phyloP scores from a whole-genome alignment of 352 stramenopile species.

The Phytophthora pistaciae region DNA sequence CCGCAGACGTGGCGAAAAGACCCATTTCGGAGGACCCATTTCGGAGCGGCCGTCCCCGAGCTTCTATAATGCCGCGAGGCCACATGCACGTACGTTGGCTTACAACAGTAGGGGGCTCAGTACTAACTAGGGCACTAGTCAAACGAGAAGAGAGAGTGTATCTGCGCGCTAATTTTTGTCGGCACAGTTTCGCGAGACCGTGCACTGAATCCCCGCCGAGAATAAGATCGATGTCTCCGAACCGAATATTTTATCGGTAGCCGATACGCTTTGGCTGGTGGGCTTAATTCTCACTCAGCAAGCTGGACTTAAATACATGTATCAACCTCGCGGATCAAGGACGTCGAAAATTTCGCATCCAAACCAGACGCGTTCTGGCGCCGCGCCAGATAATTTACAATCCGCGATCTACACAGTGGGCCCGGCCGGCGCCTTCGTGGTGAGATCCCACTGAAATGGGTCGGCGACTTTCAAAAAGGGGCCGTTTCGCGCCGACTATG shows the following conservation, averaged over 20 bases:
- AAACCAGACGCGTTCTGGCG: slow-evolving; percentile 13
- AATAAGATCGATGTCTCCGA: background rate
- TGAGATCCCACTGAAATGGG: slow-evolving; percentile 1
- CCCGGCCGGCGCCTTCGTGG: background rate
- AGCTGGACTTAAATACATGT: background rate
- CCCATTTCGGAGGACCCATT: slow-evolving; percentile 9
- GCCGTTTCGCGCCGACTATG: background rate
- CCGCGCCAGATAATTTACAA: background rate
- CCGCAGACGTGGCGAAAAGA: slow-evolving; percentile 13
- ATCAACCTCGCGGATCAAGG: background rate
- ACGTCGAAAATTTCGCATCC: background rate
- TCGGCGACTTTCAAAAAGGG: background rate
- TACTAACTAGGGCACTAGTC: too few relatives aligned
- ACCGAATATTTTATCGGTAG: background rate
- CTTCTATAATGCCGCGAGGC: too few relatives aligned
- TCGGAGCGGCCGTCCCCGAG: background rate
- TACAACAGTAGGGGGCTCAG: too few relatives aligned
- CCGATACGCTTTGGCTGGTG: too few relatives aligned
- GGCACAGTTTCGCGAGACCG: background rate
- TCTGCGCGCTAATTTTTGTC: too few relatives aligned
- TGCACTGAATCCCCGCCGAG: background rate
- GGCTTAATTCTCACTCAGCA: background rate
- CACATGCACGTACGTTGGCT: too few relatives aligned
- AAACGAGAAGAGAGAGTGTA: too few relatives aligned
- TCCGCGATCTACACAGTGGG: background rate